Evolutionary conservation across 2,329 filamentous ascomycete genomes (phyloP), one percentile per base, ranked within the genome.

Genomic region (Fusarium marasasianum): DNA sequence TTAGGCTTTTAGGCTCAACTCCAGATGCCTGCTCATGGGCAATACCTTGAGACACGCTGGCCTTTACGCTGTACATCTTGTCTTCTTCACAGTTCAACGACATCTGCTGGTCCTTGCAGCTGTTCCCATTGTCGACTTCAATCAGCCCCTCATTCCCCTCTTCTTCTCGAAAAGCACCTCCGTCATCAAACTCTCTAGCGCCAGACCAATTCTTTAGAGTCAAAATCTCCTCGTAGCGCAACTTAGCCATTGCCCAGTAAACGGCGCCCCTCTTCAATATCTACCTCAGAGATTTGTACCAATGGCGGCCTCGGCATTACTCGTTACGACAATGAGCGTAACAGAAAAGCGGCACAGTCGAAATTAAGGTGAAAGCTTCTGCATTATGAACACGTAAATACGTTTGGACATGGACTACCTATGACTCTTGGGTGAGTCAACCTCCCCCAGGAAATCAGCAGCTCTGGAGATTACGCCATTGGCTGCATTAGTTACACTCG

Each of bases 161-260:
- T 61, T 61, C 66, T 66, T 61, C 66, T 69, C 58, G 66, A 71
- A 60, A 71, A 48, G 69, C 76, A 66, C 73, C 74, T 71, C 77
- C 77, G 77, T 78, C 77, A 78, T 78, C 65, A 60, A 31, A 57
- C 51, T 53, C 61, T 58, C 57, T 78, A 78, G 77, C 77, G 77
- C 62, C 47, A 74, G 70, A 60, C 60, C 59, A 58, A 37, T 22
- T 44, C 71, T 78, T 75, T 63, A 77, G 72, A 78, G 72, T 61
- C 72, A 66, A 56, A 67, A 72, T 58, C 47, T 69, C 63, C 57
- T 62, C 56, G 38, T 76, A 69, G 63, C 62, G 67, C 45, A 48
- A 48, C 37, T 37, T 63, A 54, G 55, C 63, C 70, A 73, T 75
- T 73, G 60, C 43, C 61, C 55, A 70, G 69, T 71, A 61, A 69